These are phyloP conservation scores for Lipomyces sp. DNA, from an alignment of 805 yeast genomes.

Conservation along the genomic window DNA sequence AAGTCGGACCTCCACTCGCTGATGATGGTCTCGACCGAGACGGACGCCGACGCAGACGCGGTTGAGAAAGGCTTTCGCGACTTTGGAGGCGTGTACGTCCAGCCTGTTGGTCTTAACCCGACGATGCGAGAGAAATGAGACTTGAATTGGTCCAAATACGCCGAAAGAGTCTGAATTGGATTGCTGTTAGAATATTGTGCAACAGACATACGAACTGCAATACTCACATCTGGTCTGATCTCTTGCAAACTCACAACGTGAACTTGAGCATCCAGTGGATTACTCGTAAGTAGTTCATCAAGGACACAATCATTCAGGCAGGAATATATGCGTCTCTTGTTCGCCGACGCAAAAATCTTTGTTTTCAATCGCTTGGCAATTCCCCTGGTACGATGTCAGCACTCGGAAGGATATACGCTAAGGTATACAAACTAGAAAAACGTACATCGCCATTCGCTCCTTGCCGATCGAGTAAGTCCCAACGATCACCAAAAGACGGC, in stretches of 20 bases:
- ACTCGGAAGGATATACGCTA: too few relatives aligned
- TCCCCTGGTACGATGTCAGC: constrained; percentile 25
- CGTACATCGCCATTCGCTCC: constrained; percentile 67
- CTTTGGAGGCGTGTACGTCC: constrained; percentile 55
- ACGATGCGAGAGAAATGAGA: constrained; percentile 59
- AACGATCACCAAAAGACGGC: constrained; percentile 56
- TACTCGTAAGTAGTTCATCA: constrained; percentile 43
- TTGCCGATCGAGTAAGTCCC: constrained; percentile 94
- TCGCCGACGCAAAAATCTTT: constrained; percentile 44
- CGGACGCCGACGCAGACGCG: constrained; percentile 10
- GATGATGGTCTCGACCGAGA: constrained; percentile 12
- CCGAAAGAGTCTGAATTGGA: constrained; percentile 38
- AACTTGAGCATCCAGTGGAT: constrained; percentile 51
- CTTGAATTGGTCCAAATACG: constrained; percentile 49
- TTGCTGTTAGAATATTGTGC: background rate
- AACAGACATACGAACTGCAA: too few relatives aligned
- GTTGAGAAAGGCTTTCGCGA: constrained; percentile 14
- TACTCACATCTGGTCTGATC: constrained; percentile 37
- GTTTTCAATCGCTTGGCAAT: constrained; percentile 39
- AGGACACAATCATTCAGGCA: constrained; percentile 46
- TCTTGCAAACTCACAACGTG: constrained; percentile 73
- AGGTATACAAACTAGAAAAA: constrained; percentile 31
- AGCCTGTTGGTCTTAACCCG: constrained; percentile 71
- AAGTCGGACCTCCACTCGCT: constrained; percentile 4
- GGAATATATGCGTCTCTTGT: constrained; percentile 48